Evolutionary conservation across 805 yeast species (phyloP), one percentile per base, ranked within the genome.

Genomic region (Metschnikowia matae): DNA sequence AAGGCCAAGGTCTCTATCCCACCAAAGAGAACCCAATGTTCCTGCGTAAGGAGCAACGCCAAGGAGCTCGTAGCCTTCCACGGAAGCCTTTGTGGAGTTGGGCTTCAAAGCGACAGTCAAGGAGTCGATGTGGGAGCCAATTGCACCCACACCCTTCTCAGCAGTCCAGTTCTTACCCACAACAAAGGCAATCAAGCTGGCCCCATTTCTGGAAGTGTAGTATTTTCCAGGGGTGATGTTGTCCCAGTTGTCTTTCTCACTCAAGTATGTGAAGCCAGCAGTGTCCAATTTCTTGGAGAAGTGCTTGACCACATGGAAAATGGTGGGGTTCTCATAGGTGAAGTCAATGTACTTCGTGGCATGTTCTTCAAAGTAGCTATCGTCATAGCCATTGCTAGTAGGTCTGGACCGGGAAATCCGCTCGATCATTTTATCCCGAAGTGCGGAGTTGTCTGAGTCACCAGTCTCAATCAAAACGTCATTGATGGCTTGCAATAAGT

Each of bases 21-120:
- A 82, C 90, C 95, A 85, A 39, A 80, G 67, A 20, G 75, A 74
- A n/a, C 50, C 51, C 56, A 85, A 66, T 2, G 87, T 84, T 33
- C 94, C 94, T 18, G 89, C 82, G 64, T 89, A 89, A 1, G 92
- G 89, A 0, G 96, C 92, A 37, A 87, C 89, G 5, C 95, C 96
- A 31, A 89, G 71, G 44, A 85, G 68, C 56, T 86, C 88, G 65
- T 79, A 89, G 31, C 95, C 95, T 50, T 86, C 90, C 14, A 83
- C 80, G 8, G 75, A 69, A 6, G 64, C 62, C 62, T 84, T 85
- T 53, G 72, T 72, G 14, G 92, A 84, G 46, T 75, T 71, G 1
- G 96, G 96, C 70, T 89, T 89, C 62, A 89, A 73, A 52, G 79
- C 75, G 4, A 79, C 80, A 13, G 89, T 77, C 54, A 87, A 70